Conservation (phyloP, 148 eudicot genomes). For the Arctostaphylos glauca region DNA sequence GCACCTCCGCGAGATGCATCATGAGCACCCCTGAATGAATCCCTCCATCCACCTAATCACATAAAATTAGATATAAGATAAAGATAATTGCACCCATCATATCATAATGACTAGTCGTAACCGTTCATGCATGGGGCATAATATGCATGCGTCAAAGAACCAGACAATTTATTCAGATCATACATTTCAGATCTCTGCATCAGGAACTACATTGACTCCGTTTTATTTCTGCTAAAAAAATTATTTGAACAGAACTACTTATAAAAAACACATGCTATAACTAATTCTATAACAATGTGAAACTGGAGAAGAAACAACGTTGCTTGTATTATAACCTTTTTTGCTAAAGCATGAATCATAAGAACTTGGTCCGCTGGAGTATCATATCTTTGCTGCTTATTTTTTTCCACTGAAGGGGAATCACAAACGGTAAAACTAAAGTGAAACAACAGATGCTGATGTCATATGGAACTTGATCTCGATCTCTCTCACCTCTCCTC, state of each 20-base stretch:
- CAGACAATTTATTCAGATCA: background rate
- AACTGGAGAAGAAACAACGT: too few relatives aligned
- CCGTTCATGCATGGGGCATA: background rate
- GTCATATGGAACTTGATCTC: background rate
- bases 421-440: background rate
- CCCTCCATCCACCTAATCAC: conserved; percentile 62
- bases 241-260: background rate
- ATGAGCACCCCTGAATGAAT: conserved; percentile 43
- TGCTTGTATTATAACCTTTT: background rate
- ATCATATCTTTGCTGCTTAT: background rate
- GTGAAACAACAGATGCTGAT: background rate
- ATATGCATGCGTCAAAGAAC: background rate
- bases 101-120: background rate
- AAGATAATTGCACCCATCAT: background rate
- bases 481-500: background rate
- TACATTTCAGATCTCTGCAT: background rate
- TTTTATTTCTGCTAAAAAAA: background rate
- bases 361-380: background rate
- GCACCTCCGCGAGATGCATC: conserved; percentile 32
- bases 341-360: background rate
- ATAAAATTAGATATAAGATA: background rate
- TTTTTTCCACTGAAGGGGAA: background rate
- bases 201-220: background rate
- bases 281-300: too few relatives aligned
- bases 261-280: background rate